Percentiles rank a stretch among this genome's conserved stretches.
Conservation (phyloP, 495 filamentous ascomycete genomes). For the Aspergillus conjunctus region DNA sequence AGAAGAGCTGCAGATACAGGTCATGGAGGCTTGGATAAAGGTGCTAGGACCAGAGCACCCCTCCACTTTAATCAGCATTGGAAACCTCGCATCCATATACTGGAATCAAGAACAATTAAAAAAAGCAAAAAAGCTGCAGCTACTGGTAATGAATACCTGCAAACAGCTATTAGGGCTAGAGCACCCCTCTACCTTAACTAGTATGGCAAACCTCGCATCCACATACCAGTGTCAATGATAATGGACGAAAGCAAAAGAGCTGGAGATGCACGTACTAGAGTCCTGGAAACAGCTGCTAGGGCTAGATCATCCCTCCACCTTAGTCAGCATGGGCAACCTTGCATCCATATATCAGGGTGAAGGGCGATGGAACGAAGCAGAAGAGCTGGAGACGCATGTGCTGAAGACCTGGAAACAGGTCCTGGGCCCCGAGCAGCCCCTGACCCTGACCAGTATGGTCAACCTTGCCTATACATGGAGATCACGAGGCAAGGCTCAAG, state of each 20-base stretch:
- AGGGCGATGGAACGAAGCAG: background rate
- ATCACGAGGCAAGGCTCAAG: no score
- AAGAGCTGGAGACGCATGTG: background rate
- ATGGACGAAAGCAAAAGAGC: background rate
- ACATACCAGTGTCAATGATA: background rate
- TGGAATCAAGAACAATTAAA: conserved; percentile 35
- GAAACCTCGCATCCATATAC: conserved; percentile 26
- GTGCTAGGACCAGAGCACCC: conserved; percentile 27
- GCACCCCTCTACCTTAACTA: conserved; percentile 16
- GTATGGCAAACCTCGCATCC: background rate
- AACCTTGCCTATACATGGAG: no score
- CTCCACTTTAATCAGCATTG: conserved; percentile 32
- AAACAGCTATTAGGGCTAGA: conserved; percentile 12
- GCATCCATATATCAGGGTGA: background rate
- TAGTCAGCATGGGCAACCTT: conserved; percentile 2
- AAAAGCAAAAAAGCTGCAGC: conserved; percentile 36
- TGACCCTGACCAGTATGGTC: no score
- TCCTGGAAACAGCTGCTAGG: background rate
- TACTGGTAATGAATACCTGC: conserved; percentile 26
- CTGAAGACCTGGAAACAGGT: background rate
- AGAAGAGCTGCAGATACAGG: conserved; percentile 33
- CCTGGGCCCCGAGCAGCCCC: background rate
- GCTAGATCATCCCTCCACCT: background rate
- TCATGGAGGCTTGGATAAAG: conserved; percentile 20
- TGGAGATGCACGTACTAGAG: background rate